Base-by-base conservation (phyloP, 176 grass and related monocot genomes). In the Elymus sibiricus region DNA sequence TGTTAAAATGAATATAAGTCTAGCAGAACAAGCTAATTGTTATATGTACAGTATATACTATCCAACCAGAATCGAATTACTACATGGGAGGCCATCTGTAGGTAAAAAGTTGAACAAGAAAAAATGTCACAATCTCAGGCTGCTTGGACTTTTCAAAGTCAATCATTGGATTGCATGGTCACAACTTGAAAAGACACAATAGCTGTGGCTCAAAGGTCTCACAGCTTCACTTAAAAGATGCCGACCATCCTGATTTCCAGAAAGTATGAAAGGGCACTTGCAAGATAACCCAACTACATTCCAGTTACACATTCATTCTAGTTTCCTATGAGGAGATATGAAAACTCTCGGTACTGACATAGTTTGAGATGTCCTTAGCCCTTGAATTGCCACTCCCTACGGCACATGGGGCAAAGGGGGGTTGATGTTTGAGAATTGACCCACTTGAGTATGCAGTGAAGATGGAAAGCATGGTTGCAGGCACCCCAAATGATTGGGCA, bases 381-480 rank as follows among this genome's bases (percentile, higher is more conserved):
- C 77, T 97, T 97, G 64, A 97, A 97, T n/a, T 94, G 94, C 94
- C 94, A 97, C 62, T 94, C 94, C 11, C 94, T 82, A 62, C 94
- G 89, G 79, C 94, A 94, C 94, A 97, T 97, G 80, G 94, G 94
- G 64, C 94, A 97, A 84, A 92, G 94, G 2, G 94, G 90, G 13
- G 88, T 88, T 17, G 94, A 91, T 76, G 90, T 94, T 89, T 94
- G 94, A 27, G 92, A 92, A 71, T 97, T 94, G 59, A 97, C 90
- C 94, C 92, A 97, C 87, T 97, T 97, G 76, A 97, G 85, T 74
- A 97, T 97, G 80, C 92, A 94, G 77, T 97, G 94, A 28, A 97
- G 92, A 83, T 97, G 92, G 59, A 90, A 97, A 16, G 92, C 74
- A 49, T 97, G 92, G 76, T 94, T 97, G 72, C 94, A 94, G 6